phyloP scores from a whole-genome alignment of 1,284 basidiomycete species.

The Sphaerobolus stellatus region DNA sequence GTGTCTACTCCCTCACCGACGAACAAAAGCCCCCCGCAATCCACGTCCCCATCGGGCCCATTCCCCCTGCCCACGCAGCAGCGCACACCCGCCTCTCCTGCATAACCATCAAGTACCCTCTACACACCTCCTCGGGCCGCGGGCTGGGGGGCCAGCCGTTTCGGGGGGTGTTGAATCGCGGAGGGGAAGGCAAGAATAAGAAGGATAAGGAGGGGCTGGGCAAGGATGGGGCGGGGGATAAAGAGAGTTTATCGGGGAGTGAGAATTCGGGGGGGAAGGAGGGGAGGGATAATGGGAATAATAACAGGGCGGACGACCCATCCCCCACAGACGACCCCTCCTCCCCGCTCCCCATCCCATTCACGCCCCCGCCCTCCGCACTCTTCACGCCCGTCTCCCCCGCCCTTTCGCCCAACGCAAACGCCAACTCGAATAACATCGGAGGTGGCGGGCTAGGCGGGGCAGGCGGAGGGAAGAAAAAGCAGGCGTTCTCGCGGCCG shows the following conservation, averaged over 20 bases:
- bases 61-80: slow-evolving; percentile 54
- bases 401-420: slow-evolving; percentile 46
- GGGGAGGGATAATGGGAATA: no score
- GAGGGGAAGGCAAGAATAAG: slow-evolving; percentile 46
- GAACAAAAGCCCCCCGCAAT: slow-evolving; percentile 67
- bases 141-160: background rate
- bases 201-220: slow-evolving; percentile 49
- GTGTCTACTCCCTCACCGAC: slow-evolving; percentile 82
- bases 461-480: no score
- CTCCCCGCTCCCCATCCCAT: slow-evolving; percentile 38
- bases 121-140: no score
- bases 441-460: no score
- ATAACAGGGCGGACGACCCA: no score
- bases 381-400: slow-evolving; percentile 32
- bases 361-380: slow-evolving; percentile 32
- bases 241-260: slow-evolving; percentile 73
- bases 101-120: slow-evolving; percentile 61
- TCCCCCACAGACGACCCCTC: slow-evolving; percentile 30
- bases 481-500: slow-evolving; percentile 66
- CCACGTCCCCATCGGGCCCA: slow-evolving; percentile 46
- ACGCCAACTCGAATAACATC: slow-evolving; percentile 35
- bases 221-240: slow-evolving; percentile 49
- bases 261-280: slow-evolving; percentile 55
- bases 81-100: slow-evolving; percentile 51
- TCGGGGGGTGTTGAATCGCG: no score